A percentile compares a stretch with the other conserved stretches of the same genome.
phyloP scores from a whole-genome alignment of 495 filamentous ascomycete genomes.

The Cercophora sp. region DNA sequence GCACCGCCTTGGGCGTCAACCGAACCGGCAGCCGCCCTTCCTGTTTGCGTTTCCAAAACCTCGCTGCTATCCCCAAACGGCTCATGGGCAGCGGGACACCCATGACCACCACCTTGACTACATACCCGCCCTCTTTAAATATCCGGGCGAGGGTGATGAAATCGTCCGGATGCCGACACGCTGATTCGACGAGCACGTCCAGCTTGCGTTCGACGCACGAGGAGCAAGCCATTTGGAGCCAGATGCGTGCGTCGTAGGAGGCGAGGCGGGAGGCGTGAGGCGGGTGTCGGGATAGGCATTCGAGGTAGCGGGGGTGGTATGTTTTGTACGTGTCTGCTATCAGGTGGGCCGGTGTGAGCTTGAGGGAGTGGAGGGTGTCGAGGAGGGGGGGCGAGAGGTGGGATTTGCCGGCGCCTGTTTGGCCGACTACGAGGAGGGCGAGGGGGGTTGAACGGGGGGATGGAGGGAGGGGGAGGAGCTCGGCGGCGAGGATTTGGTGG shows the following conservation, averaged over 20 bases:
- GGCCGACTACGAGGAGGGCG: slow-evolving; percentile 38
- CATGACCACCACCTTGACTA: slow-evolving; percentile 28
- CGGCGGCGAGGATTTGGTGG: neutral
- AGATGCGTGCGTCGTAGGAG: slow-evolving; percentile 26
- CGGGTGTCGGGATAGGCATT: slow-evolving; percentile 15
- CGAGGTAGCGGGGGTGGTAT: slow-evolving; percentile 34
- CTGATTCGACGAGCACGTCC: slow-evolving; percentile 33
- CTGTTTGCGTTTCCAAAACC: slow-evolving; percentile 23
- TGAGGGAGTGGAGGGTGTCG: slow-evolving; percentile 13
- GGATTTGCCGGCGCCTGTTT: slow-evolving; percentile 43
- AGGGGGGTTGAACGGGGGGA: slow-evolving; percentile 8
- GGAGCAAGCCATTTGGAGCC: slow-evolving; percentile 31
- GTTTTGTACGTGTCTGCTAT: slow-evolving; percentile 44
- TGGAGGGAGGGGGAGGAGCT: neutral
- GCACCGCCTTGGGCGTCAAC: slow-evolving; percentile 34
- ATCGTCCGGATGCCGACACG: slow-evolving; percentile 30
- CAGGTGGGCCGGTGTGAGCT: slow-evolving; percentile 26
- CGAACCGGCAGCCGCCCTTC: slow-evolving; percentile 32
- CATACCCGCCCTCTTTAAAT: slow-evolving; percentile 23
- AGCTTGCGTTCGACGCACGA: slow-evolving; percentile 14
- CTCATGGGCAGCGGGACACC: slow-evolving; percentile 32
- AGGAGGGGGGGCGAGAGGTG: slow-evolving; percentile 29
- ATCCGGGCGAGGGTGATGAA: slow-evolving; percentile 23
- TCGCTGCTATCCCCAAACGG: slow-evolving; percentile 29
- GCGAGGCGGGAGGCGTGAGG: slow-evolving; percentile 28